Evolutionary conservation across 2,329 filamentous ascomycete species (phyloP).

Genomic region (Aspergillus carbonarius): DNA sequence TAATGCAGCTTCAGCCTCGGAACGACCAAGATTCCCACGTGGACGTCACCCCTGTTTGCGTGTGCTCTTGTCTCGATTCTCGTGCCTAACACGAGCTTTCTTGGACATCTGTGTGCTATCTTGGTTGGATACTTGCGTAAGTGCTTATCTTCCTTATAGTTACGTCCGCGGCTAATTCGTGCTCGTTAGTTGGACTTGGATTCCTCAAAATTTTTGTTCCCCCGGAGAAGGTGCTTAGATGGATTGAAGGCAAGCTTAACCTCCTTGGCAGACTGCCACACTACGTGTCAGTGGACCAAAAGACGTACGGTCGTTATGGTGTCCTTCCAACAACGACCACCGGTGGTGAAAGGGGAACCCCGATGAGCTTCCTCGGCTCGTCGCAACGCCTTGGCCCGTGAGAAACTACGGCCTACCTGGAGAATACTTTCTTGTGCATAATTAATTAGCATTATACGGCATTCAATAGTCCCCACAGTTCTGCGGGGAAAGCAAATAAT

Average conservation of each 20-base stretch:
- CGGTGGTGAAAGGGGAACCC: conserved; percentile 36
- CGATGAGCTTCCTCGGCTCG: conserved; percentile 60
- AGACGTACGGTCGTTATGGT: conserved; percentile 90
- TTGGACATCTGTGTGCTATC: conserved; percentile 86
- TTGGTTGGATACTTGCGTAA: conserved; percentile 80
- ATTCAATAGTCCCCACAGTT: conserved; percentile 13
- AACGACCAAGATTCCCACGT: conserved; percentile 78
- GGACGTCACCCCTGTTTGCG: conserved; percentile 80
- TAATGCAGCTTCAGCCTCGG: conserved; percentile 47
- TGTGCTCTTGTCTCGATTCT: conserved; percentile 73
- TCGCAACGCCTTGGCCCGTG: conserved; percentile 70
- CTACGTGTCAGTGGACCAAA: conserved; percentile 93
- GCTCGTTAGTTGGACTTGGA: conserved; percentile 68
- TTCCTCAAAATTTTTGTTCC: conserved; percentile 88
- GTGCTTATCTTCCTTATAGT: conserved; percentile 31
- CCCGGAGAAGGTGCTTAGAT: conserved; percentile 82
- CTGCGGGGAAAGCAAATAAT: conserved; percentile 11
- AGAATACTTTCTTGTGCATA: conserved; percentile 34
- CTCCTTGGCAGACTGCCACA: conserved; percentile 80
- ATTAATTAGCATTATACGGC: conserved; percentile 17
- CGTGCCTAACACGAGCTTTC: conserved; percentile 75
- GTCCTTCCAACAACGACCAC: conserved; percentile 66
- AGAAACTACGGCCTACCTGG: conserved; percentile 22
- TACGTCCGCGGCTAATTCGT: conserved; percentile 6
- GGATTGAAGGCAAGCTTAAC: conserved; percentile 85